Percentiles rank a stretch among this genome's conserved stretches.
Evolutionary conservation across 257 asterid genomes (phyloP).

Genomic region (Gynochthodes officinalis): DNA sequence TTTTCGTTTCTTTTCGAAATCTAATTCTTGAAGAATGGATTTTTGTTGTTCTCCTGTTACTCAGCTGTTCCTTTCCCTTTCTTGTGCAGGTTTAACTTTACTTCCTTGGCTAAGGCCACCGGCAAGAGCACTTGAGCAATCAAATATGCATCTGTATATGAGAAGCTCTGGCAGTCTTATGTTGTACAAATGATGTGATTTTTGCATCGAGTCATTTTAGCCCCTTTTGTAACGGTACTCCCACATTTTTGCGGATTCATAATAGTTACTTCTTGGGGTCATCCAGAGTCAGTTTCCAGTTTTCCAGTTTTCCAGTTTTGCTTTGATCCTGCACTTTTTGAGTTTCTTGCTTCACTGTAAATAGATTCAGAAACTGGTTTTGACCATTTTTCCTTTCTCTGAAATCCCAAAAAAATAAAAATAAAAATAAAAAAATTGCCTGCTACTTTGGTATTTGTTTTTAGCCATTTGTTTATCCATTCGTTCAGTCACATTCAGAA

Average conservation of each 20-base stretch:
- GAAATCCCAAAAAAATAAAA: too few species aligned
- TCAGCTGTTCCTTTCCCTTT: neutral
- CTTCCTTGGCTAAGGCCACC: conserved; percentile 27
- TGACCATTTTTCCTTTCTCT: neutral
- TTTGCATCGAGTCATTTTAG: neutral
- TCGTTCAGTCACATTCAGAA: too few species aligned
- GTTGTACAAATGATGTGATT: conserved; percentile 16
- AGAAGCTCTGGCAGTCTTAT: neutral
- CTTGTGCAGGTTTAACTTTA: conserved; percentile 23
- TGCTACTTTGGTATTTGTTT: neutral
- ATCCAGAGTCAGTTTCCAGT: neutral
- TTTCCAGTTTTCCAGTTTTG: too few species aligned
- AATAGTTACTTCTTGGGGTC: neutral
- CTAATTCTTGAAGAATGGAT: neutral
- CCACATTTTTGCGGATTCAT: neutral
- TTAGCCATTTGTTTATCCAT: too few species aligned
- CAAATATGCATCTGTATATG: neutral
- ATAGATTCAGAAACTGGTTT: neutral
- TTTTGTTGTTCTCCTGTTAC: neutral
- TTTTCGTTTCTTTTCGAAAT: neutral
- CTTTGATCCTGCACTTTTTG: neutral
- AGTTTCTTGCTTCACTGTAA: neutral
- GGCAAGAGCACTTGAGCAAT: conserved; percentile 15
- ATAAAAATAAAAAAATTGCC: too few species aligned
- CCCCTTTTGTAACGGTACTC: neutral